Percentiles rank a stretch among this genome's conserved stretches.
phyloP scores from a whole-genome alignment of 345 rosid genomes.

The Firmiana major region DNA sequence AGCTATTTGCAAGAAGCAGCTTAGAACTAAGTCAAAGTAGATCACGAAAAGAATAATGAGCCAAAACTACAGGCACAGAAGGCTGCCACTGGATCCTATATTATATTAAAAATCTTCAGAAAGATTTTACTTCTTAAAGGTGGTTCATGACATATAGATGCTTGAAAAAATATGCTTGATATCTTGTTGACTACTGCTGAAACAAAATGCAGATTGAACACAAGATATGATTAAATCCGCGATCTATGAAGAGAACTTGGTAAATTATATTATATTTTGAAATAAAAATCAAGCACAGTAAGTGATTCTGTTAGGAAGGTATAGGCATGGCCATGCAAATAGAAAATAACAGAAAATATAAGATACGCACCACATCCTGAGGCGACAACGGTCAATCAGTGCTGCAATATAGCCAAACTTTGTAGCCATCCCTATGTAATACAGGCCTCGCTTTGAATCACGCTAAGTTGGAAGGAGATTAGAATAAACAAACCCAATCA shows the following conservation, averaged over 20 bases:
- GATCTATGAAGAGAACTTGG: background rate
- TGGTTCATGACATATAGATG: background rate
- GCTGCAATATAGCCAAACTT: background rate
- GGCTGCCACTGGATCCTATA: background rate
- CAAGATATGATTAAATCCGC: background rate
- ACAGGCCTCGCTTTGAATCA: constrained; percentile 15
- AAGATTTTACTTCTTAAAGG: background rate
- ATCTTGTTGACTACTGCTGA: background rate
- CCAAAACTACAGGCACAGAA: background rate
- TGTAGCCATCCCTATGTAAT: constrained; percentile 6
- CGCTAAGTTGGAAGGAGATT: constrained; percentile 1
- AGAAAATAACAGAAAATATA: background rate
- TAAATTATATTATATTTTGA: too few species aligned
- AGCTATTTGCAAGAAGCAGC: background rate
- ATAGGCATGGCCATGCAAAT: background rate
- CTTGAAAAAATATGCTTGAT: background rate
- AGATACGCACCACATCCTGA: constrained; percentile 11
- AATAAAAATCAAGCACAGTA: background rate
- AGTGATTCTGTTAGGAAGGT: background rate
- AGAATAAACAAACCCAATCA: background rate
- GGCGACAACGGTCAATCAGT: background rate
- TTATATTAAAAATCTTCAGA: background rate
- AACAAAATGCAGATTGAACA: background rate
- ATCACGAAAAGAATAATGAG: background rate
- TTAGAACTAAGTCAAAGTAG: background rate